Conservation (phyloP, 2,329 filamentous ascomycete species). For the Apiospora hydei region DNA sequence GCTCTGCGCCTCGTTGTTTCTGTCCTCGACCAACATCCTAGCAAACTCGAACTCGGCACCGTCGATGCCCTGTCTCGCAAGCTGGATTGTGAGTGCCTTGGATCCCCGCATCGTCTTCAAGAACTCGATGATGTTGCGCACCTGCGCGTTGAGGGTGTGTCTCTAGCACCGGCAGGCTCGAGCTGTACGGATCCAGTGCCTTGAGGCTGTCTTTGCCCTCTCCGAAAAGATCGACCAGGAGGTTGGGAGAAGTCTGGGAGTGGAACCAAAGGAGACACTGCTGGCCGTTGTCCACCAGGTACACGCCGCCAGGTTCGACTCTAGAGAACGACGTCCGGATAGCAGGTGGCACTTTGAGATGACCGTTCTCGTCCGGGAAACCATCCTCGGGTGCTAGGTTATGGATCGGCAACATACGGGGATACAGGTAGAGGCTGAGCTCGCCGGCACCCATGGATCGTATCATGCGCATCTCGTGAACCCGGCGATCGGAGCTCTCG, state of each 20-base stretch:
- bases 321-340: slow-evolving; percentile 85
- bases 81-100: slow-evolving; percentile 87
- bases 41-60: slow-evolving; percentile 98
- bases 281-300: slow-evolving; percentile 95
- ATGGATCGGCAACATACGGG: slow-evolving; percentile 90
- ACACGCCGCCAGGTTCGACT: slow-evolving; percentile 91
- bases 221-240: slow-evolving; percentile 90
- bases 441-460: slow-evolving; percentile 87
- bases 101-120: slow-evolving; percentile 80
- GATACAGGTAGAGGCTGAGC: slow-evolving; percentile 91
- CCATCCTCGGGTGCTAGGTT: slow-evolving; percentile 87
- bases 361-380: slow-evolving; percentile 87
- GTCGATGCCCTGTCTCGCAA: slow-evolving; percentile 91
- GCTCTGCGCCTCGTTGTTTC: slow-evolving; percentile 96
- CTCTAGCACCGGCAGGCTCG: slow-evolving; percentile 81
- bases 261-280: slow-evolving; percentile 93
- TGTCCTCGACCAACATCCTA: slow-evolving; percentile 86
- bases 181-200: slow-evolving; percentile 80
- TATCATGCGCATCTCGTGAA: slow-evolving; percentile 91
- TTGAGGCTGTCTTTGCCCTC: slow-evolving; percentile 74
- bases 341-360: slow-evolving; percentile 82
- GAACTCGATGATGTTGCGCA: slow-evolving; percentile 91
- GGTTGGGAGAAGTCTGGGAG: slow-evolving; percentile 87
- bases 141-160: slow-evolving; percentile 94
- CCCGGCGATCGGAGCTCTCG: slow-evolving; percentile 88